phyloP scores from a whole-genome alignment of 805 yeast genomes.

The Limtongozyma cylindracea region DNA sequence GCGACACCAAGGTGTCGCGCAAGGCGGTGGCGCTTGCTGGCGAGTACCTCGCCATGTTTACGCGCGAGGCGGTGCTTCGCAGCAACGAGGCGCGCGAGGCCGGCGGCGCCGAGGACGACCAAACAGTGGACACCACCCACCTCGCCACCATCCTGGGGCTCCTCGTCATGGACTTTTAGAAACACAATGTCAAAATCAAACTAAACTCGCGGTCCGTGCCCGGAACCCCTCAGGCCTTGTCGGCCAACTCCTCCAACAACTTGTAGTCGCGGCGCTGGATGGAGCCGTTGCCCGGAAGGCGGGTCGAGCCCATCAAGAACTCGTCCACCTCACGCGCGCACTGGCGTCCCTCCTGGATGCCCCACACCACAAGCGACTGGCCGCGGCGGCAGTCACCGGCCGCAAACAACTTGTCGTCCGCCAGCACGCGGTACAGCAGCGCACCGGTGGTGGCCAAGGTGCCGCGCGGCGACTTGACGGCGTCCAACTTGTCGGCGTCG shows the following conservation, averaged over 20 bases:
- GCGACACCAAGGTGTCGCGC: too few species aligned
- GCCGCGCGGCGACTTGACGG: constrained; percentile 59
- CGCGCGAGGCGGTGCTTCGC: too few species aligned
- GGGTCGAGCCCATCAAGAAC: constrained; percentile 50
- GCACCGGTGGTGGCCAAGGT: constrained; percentile 44
- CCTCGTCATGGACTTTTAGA: too few species aligned
- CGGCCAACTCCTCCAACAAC: constrained; percentile 53
- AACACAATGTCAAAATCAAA: too few species aligned
- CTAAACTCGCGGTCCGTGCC: too few species aligned
- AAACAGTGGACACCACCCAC: too few species aligned
- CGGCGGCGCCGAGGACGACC: too few species aligned
- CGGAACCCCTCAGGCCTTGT: constrained; percentile 25
- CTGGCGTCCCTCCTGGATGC: constrained; percentile 97
- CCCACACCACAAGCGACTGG: constrained; percentile 96
- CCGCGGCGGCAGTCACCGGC: constrained; percentile 99
- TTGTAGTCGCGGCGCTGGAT: constrained; percentile 67
- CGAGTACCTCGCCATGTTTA: too few species aligned
- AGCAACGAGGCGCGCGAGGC: too few species aligned
- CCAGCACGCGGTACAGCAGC: constrained; percentile 37
- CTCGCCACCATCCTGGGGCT: too few species aligned
- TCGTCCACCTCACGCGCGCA: constrained; percentile 88
- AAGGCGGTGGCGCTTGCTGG: too few species aligned
- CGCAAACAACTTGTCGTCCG: constrained; percentile 51
- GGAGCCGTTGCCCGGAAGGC: constrained; percentile 86
- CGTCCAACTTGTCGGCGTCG: constrained; percentile 51